Conservation (phyloP, 1,139 yeast genomes). For the Wickerhamomyces sp. region DNA sequence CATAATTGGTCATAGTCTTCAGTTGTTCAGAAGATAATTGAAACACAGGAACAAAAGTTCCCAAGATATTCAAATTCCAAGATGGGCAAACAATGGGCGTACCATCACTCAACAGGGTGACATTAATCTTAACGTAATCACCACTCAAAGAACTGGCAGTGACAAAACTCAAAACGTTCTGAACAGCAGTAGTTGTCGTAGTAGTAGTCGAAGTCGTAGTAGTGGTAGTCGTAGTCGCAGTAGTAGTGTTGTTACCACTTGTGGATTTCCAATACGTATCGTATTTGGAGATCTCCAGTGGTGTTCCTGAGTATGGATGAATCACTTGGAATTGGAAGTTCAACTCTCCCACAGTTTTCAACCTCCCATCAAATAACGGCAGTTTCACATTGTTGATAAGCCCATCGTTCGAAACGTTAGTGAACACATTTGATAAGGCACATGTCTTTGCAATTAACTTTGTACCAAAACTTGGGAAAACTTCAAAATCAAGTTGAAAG, state of each 20-base stretch:
- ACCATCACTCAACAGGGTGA: constrained; percentile 75
- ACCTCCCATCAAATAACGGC: constrained; percentile 78
- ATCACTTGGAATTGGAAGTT: constrained; percentile 77
- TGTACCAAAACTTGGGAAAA: constrained; percentile 93
- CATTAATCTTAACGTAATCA: constrained; percentile 63
- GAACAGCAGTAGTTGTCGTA: constrained; percentile 14
- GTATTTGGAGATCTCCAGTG: constrained; percentile 85
- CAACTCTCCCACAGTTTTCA: constrained; percentile 79
- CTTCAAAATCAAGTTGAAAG: constrained; percentile 81
- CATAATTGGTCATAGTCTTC: constrained; percentile 26
- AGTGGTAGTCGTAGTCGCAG: constrained; percentile 15
- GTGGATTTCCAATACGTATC: constrained; percentile 98
- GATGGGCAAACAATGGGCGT: constrained; percentile 80
- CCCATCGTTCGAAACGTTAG: constrained; percentile 29
- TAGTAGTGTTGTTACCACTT: constrained; percentile 32
- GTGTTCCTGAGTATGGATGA: constrained; percentile 81
- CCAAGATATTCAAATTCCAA: constrained; percentile 56
- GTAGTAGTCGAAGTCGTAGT: constrained; percentile 15
- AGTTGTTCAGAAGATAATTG: constrained; percentile 34
- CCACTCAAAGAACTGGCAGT: constrained; percentile 91
- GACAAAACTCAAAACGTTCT: constrained; percentile 59
- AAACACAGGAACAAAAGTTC: constrained; percentile 44
- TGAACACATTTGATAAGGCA: constrained; percentile 54
- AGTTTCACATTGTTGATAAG: constrained; percentile 39
- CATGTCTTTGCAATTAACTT: constrained; percentile 86